Conservation (phyloP, 1,284 basidiomycete species). For the Phylloboletellus chloephorus region DNA sequence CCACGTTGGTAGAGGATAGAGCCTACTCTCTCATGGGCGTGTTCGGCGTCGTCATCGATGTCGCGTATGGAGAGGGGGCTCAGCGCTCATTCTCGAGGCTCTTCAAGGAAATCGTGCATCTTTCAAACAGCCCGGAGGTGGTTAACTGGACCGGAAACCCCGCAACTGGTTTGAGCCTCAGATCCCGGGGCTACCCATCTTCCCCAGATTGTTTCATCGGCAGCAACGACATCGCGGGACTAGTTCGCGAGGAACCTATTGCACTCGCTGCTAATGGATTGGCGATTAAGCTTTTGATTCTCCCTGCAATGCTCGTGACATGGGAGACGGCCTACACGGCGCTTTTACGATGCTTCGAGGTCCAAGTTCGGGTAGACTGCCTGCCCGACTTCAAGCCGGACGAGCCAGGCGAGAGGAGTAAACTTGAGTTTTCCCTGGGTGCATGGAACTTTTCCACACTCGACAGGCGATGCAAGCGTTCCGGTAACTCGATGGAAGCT, state of each 20-base stretch:
- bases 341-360: neutral
- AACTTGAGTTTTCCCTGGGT: neutral
- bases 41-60: constrained; percentile 3
- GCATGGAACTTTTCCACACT: neutral
- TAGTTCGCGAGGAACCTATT: neutral
- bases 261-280: neutral
- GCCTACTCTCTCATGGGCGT: constrained; percentile 8
- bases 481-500: neutral
- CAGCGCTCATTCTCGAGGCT: neutral
- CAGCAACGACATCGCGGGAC: neutral
- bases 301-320: neutral
- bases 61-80: constrained; percentile 5
- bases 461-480: neutral
- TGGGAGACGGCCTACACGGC: neutral
- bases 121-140: neutral
- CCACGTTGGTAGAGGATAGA: constrained; percentile 3
- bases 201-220: neutral
- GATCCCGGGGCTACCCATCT: neutral
- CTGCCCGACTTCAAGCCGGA: neutral
- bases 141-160: neutral
- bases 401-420: neutral
- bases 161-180: neutral
- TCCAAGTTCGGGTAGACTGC: neutral
- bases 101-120: neutral
- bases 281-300: neutral